Evolutionary conservation across 352 stramenopile species (phyloP), one percentile per base, ranked within the genome.

Genomic region (Phytophthora melonis): DNA sequence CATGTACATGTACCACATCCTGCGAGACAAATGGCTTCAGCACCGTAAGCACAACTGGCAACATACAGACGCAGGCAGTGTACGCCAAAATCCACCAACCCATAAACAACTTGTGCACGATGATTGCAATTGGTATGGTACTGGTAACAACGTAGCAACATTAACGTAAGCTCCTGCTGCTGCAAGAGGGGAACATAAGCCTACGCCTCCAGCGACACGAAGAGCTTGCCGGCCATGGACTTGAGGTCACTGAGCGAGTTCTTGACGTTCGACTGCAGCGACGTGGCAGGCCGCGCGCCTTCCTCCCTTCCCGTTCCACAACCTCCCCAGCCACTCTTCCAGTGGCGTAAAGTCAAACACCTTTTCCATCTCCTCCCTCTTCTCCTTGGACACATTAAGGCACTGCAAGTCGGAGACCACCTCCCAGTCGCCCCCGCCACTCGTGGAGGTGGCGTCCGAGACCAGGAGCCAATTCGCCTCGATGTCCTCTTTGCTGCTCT

Each of bases 401-500:
- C 79, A 90, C 63, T 86, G 82, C 58, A 83, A 73, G 58, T 93
- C 85, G 14, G 84, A 87, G 3, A 95, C 87, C 11, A 93, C 79
- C 65, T 95, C 82, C 88, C 88, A 95, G 61, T 93, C 88, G 39
- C 72, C 77, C 9, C 63, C 79, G 53, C 73, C 65, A 45, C 45
- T 89, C 1, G 79, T 82, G 7, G 84, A 84, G 47, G 85, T 88
- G 1, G 84, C 73, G 58, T 95, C 89, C 45, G 79, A 85, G 14
- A 96, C 82, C 47, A 96, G 60, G 45, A 90, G 77, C 89, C 89
- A 96, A 68, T 96, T 91, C n/a, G 87, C 79, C 58, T 94, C 88
- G 63, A 96, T 93, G 45, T 93, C 86, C 50, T 94, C 89, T 52
- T 90, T 89, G 8, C 79, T 89, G 47, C 78, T 87, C 52, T 88